phyloP scores from a whole-genome alignment of 805 yeast species.

The Candida andamanensis region DNA sequence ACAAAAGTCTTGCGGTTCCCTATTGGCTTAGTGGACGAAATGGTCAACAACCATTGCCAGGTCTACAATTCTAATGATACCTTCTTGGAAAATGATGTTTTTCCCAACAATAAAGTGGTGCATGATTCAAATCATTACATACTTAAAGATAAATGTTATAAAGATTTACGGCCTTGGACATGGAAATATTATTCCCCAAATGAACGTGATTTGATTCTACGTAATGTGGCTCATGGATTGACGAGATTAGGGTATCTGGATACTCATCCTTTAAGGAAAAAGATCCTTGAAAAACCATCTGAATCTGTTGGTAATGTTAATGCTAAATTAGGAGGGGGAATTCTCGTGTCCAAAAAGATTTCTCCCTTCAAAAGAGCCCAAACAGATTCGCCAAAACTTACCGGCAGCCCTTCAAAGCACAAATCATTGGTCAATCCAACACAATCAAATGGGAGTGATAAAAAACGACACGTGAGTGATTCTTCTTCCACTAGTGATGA shows the following conservation, averaged over 20 bases:
- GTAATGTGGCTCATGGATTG: conserved; percentile 33
- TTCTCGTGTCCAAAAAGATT: conserved; percentile 9
- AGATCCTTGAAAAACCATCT: conserved; percentile 16
- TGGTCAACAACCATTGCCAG: conserved; percentile 25
- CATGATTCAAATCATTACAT: conserved; percentile 13
- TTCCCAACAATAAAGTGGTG: conserved; percentile 14
- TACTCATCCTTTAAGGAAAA: conserved; percentile 38
- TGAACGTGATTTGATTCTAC: conserved; percentile 27
- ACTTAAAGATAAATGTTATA: conserved; percentile 37
- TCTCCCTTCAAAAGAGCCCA: conserved; percentile 13
- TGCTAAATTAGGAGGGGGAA: conserved; percentile 17
- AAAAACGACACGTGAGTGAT: conserved; percentile 6
- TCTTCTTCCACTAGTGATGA: conserved; percentile 11
- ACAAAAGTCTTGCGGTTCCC: conserved; percentile 1
- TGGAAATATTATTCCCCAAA: conserved; percentile 27
- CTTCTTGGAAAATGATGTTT: conserved; percentile 26
- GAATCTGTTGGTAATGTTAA: background rate
- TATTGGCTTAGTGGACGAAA: conserved; percentile 11
- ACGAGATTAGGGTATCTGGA: conserved; percentile 39
- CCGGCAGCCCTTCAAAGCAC: background rate
- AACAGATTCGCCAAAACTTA: conserved; percentile 14
- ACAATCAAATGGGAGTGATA: background rate
- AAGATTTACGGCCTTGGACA: conserved; percentile 34
- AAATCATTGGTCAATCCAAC: background rate
- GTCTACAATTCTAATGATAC: conserved; percentile 26